These are phyloP conservation scores for Leptographium wingfieldii DNA, from an alignment of 2,329 filamentous ascomycete genomes.

Conservation along the genomic window DNA sequence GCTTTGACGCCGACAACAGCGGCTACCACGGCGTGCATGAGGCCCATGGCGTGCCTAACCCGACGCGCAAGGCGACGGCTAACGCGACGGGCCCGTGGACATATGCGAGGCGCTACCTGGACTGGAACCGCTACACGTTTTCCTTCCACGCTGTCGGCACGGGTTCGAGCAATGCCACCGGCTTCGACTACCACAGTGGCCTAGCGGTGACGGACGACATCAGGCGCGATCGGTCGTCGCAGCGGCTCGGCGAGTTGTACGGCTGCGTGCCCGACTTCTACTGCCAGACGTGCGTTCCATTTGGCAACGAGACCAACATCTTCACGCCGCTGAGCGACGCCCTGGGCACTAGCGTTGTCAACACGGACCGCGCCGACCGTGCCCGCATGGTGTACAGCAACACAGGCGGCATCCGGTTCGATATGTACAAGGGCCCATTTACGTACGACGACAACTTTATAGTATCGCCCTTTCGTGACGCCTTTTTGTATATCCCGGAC, in stretches of 20 bases:
- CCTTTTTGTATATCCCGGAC: slow-evolving; percentile 39
- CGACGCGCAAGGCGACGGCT: slow-evolving; percentile 25
- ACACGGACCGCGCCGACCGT: slow-evolving; percentile 32
- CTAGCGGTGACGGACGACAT: slow-evolving; percentile 12
- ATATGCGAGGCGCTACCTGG: slow-evolving; percentile 50
- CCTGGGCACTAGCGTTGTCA: slow-evolving; percentile 38
- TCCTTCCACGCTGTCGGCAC: slow-evolving; percentile 44
- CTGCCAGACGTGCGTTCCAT: slow-evolving; percentile 43
- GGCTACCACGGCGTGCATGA: slow-evolving; percentile 23
- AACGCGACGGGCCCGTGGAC: slow-evolving; percentile 25
- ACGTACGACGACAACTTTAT: slow-evolving; percentile 41
- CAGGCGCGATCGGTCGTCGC: slow-evolving; percentile 32
- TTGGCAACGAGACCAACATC: slow-evolving; percentile 38
- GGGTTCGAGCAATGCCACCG: slow-evolving; percentile 15
- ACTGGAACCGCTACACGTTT: slow-evolving; percentile 57
- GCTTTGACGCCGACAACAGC: slow-evolving; percentile 35
- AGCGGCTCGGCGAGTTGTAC: slow-evolving; percentile 43
- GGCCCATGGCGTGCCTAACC: slow-evolving; percentile 25
- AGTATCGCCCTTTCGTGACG: slow-evolving; percentile 40
- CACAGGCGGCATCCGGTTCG: slow-evolving; percentile 48
- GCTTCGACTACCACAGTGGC: slow-evolving; percentile 13
- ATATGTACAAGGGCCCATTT: slow-evolving; percentile 50
- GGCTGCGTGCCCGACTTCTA: slow-evolving; percentile 49
- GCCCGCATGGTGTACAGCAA: slow-evolving; percentile 47
- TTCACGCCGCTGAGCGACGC: slow-evolving; percentile 40